Percentiles rank a stretch among this genome's conserved stretches.
Conservation (phyloP, 2,329 filamentous ascomycete species). For the Pseudogymnoascus sp. region DNA sequence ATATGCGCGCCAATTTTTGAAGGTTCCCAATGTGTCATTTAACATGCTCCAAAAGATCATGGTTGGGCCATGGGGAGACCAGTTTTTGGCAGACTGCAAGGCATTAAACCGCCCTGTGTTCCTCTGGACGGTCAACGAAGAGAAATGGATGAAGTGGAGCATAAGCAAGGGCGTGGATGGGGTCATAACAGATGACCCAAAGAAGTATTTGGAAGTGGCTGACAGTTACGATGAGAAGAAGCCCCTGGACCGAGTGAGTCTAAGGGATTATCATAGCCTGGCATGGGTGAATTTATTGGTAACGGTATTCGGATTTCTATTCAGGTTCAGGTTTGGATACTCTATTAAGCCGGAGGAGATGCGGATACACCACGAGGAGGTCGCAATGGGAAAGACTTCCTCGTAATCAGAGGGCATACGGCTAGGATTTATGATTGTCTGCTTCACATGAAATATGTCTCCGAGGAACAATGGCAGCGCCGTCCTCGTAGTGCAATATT, state of each 20-base stretch:
- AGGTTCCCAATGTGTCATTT: conserved; percentile 61
- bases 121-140: conserved; percentile 82
- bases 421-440: neutral
- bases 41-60: conserved; percentile 67
- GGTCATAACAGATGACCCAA: conserved; percentile 78
- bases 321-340: conserved; percentile 14
- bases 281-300: neutral
- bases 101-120: conserved; percentile 53
- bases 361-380: neutral
- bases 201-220: conserved; percentile 55
- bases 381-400: neutral
- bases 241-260: conserved; percentile 12
- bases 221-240: conserved; percentile 25
- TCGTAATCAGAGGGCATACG: neutral
- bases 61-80: conserved; percentile 56
- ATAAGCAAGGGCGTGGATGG: conserved; percentile 61
- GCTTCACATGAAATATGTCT: neutral
- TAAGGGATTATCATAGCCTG: conserved; percentile 11
- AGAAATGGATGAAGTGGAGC: conserved; percentile 73
- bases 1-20: conserved; percentile 65
- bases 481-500: neutral
- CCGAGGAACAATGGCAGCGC: neutral
- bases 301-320: conserved; percentile 18
- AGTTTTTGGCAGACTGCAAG: conserved; percentile 57
- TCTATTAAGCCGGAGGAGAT: neutral